Evolutionary conservation across 2,329 filamentous ascomycete genomes (phyloP), one percentile per base, ranked within the genome.

Genomic region (Paecilomyces variotii): DNA sequence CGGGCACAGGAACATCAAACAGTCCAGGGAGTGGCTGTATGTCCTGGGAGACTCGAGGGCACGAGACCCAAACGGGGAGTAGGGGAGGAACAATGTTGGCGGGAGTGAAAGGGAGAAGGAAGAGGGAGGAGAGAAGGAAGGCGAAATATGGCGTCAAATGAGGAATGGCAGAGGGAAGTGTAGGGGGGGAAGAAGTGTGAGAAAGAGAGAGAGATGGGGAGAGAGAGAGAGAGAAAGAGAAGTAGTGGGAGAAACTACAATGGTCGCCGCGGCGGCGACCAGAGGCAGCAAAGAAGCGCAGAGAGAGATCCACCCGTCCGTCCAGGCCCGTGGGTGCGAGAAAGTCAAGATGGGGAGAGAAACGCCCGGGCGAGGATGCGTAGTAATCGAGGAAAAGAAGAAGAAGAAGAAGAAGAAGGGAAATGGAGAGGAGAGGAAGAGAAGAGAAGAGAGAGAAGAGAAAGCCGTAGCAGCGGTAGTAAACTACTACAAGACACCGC

Each of bases 301-400:
- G 19, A 63, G 62, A 59, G 63, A 65, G 62, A 65, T 68, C 66
- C 68, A 71, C 68, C 32, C 30, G 39, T 39, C 26, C 35, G 61
- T 35, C 30, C n/a, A 28, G 53, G 35, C 50, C 53, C 25, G 27
- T 54, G 32, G 12, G 56, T 58, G 56, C 11, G 58, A 27, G 58
- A 59, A 58, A 59, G 57, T 56, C 53, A 19, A 55, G 56, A 56
- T 59, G 35, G 32, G 19, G 19, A 19, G 30, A 56, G 53, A 39
- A 34, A 32, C 24, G 54, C 35, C 35, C 35, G 50, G 54, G 51
- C 19, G 54, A 56, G 56, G 57, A 30, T 35, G 51, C 54, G 63
- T 57, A 62, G 30, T 57, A 59, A 61, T 57, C 26, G 53, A 57
- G 52, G 61, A 52, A 54, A 56, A 59, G 60, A 52, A 62, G 60